phyloP scores from a whole-genome alignment of 2,329 filamentous ascomycete genomes.

The Fusarium clavum region DNA sequence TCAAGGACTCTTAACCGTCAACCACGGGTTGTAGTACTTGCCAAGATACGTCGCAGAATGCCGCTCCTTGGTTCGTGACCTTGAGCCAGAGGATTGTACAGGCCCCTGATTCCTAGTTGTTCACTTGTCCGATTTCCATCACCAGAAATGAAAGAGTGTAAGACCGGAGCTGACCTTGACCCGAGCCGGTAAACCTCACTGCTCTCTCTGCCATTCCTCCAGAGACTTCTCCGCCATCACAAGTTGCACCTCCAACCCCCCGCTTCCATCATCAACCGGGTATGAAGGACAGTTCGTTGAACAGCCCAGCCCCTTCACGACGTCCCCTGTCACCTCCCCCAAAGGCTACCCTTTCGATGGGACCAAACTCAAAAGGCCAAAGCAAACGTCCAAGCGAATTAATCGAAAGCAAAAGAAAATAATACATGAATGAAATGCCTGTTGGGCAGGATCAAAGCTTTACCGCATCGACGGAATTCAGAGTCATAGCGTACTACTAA shows the following conservation, averaged over 20 bases:
- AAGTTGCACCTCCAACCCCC: background rate
- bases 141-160: slow-evolving; percentile 7
- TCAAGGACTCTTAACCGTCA: slow-evolving; percentile 1
- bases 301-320: slow-evolving; percentile 5
- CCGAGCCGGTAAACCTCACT: slow-evolving; percentile 8
- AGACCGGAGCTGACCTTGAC: slow-evolving; percentile 33
- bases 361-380: slow-evolving; percentile 45
- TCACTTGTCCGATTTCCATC: slow-evolving; percentile 9
- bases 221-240: slow-evolving; percentile 8
- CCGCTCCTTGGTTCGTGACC: background rate
- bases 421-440: slow-evolving; percentile 46
- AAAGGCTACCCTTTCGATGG: slow-evolving; percentile 49
- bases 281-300: slow-evolving; percentile 16
- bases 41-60: background rate
- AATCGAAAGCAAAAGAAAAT: slow-evolving; percentile 46
- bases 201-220: slow-evolving; percentile 9
- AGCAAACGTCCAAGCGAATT: slow-evolving; percentile 37
- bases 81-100: background rate
- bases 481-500: slow-evolving; percentile 9
- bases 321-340: slow-evolving; percentile 50
- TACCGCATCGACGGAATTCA: slow-evolving; percentile 53
- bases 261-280: background rate
- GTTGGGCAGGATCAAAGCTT: slow-evolving; percentile 49
- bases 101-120: background rate
- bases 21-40: slow-evolving; percentile 7